phyloP scores from a whole-genome alignment of 2,329 filamentous ascomycete genomes.

The Neonectria magnoliae region DNA sequence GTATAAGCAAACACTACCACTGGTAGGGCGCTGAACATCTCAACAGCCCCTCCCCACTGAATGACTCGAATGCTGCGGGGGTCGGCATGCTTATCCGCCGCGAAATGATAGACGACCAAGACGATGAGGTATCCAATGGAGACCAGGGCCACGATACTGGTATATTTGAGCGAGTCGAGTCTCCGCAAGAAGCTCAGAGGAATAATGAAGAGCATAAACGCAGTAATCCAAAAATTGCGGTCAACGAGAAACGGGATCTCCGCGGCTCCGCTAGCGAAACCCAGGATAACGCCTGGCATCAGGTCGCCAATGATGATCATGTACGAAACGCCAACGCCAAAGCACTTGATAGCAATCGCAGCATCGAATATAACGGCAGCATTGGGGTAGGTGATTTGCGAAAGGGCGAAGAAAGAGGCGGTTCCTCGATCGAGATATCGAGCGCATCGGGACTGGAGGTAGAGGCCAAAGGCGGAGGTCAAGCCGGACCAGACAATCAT shows the following conservation, averaged over 20 bases:
- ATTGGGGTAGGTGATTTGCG: constrained; percentile 96
- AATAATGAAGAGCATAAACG: constrained; percentile 96
- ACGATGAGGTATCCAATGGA: constrained; percentile 96
- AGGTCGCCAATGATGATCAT: constrained; percentile 98
- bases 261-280: constrained; percentile 75
- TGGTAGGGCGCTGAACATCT: constrained; percentile 85
- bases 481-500: constrained; percentile 92
- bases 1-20: constrained; percentile 99
- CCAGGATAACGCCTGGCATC: constrained; percentile 92
- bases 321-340: constrained; percentile 96
- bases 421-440: constrained; percentile 90
- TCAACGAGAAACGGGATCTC: constrained; percentile 80
- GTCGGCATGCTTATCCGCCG: constrained; percentile 78
- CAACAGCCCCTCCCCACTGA: constrained; percentile 80
- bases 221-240: constrained; percentile 96
- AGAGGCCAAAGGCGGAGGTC: constrained; percentile 91
- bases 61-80: constrained; percentile 80
- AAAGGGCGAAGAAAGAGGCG: constrained; percentile 95
- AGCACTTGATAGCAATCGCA: constrained; percentile 97
- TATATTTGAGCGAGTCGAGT: constrained; percentile 96
- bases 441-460: constrained; percentile 92
- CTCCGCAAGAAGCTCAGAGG: constrained; percentile 91
- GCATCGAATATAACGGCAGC: constrained; percentile 94
- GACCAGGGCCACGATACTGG: constrained; percentile 87
- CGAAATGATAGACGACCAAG: constrained; percentile 91